Percentiles rank a stretch among this genome's conserved stretches.
Conservation (phyloP, 2,329 filamentous ascomycete genomes). For the Fusarium buharicum region DNA sequence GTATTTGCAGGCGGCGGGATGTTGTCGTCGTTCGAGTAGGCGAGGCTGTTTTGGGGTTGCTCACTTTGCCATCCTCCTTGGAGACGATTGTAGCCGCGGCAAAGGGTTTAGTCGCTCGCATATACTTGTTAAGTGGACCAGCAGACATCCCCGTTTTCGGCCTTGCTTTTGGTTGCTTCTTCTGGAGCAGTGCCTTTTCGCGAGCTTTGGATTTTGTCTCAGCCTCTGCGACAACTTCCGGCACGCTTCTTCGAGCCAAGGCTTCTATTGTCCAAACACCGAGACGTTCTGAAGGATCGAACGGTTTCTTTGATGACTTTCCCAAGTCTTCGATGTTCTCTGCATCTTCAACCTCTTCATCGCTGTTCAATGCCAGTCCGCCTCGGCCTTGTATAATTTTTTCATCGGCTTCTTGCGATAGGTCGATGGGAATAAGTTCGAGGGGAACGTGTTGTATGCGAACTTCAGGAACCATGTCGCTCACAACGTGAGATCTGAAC, state of each 20-base stretch:
- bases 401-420: conserved; percentile 76
- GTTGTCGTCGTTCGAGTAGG: conserved; percentile 14
- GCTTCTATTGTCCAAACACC: conserved; percentile 54
- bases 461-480: conserved; percentile 79
- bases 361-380: conserved; percentile 70
- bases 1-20: conserved; percentile 38
- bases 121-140: conserved; percentile 55
- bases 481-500: conserved; percentile 75
- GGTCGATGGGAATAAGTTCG: conserved; percentile 79
- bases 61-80: conserved; percentile 9
- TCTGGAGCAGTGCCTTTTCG: conserved; percentile 24
- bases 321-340: conserved; percentile 31
- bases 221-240: conserved; percentile 45
- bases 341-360: conserved; percentile 69
- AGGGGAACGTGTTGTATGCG: conserved; percentile 81
- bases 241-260: conserved; percentile 44
- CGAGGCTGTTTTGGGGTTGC: conserved; percentile 7
- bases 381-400: conserved; percentile 61
- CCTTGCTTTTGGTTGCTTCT: conserved; percentile 26
- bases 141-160: conserved; percentile 35
- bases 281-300: conserved; percentile 71
- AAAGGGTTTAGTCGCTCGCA: conserved; percentile 53
- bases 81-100: conserved; percentile 4
- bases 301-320: conserved; percentile 48
- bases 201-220: conserved; percentile 37